Evolutionary conservation across 148 eudicot genomes (phyloP).

Genomic region (Camellia sinensis): DNA sequence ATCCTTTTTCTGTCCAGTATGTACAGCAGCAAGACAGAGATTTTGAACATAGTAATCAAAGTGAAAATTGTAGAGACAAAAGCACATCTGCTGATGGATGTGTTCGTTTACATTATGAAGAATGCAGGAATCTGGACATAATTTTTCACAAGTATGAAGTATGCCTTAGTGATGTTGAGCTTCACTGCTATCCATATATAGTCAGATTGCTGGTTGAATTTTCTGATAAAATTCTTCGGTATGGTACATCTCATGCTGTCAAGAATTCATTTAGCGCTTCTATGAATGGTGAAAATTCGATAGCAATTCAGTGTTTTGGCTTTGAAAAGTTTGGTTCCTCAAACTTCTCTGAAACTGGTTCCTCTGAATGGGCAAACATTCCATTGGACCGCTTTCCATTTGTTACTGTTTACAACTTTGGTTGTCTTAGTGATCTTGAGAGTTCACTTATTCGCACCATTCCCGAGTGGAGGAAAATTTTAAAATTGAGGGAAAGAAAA

Average conservation of each 20-base stretch:
- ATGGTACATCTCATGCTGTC: conserved; percentile 26
- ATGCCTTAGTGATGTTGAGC: conserved; percentile 45
- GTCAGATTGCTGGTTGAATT: conserved; percentile 49
- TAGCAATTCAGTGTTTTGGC: conserved; percentile 29
- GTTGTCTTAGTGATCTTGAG: conserved; percentile 38
- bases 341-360: conserved; percentile 45
- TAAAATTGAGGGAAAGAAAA: conserved; percentile 30
- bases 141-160: conserved; percentile 29
- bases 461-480: conserved; percentile 47
- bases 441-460: conserved; percentile 25
- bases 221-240: conserved; percentile 39
- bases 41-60: conserved; percentile 9
- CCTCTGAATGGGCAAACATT: conserved; percentile 44
- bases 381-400: conserved; percentile 60
- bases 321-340: conserved; percentile 55
- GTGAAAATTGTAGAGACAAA: conserved; percentile 18
- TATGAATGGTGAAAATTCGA: conserved; percentile 24
- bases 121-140: conserved; percentile 22
- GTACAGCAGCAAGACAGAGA: conserved; percentile 19
- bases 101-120: conserved; percentile 48
- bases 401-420: conserved; percentile 41
- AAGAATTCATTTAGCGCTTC: conserved; percentile 23
- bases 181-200: conserved; percentile 79
- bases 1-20: conserved; percentile 13
- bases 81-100: conserved; percentile 35